phyloP scores from a whole-genome alignment of 768 basidiomycete species.

The Rhodotorula paludigena region DNA sequence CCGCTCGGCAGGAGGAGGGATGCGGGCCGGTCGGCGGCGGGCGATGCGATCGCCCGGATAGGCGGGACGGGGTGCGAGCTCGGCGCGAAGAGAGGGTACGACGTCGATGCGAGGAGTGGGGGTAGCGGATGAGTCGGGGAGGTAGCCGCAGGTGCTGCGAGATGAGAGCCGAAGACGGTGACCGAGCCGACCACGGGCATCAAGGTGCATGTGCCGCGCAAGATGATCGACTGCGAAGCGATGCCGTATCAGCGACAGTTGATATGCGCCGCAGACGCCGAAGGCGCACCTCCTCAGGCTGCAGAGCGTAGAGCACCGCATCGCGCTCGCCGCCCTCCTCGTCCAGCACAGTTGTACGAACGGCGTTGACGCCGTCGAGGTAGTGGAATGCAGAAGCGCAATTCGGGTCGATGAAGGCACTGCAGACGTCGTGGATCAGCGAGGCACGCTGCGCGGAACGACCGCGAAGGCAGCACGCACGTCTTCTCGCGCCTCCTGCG shows the following conservation, averaged over 20 bases:
- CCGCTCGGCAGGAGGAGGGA: conserved; percentile 10
- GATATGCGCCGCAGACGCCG: neutral
- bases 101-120: neutral
- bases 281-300: conserved; percentile 23
- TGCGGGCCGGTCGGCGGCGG: neutral
- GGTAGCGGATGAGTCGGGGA: conserved; percentile 1
- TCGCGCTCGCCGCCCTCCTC: conserved; percentile 47
- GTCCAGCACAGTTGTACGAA: conserved; percentile 52
- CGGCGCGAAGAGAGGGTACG: conserved; percentile 66
- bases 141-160: conserved; percentile 19
- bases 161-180: conserved; percentile 56
- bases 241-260: neutral
- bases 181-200: conserved; percentile 62
- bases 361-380: neutral
- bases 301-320: conserved; percentile 37
- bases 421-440: neutral
- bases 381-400: conserved; percentile 23
- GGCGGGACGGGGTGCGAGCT: conserved; percentile 70
- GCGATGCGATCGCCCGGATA: conserved; percentile 44
- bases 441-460: too few relatives aligned
- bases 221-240: conserved; percentile 54
- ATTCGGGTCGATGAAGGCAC: conserved; percentile 28
- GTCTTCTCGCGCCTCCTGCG: conserved; percentile 1
- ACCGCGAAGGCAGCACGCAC: neutral
- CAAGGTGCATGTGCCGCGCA: conserved; percentile 65